Percentiles rank a stretch among this genome's conserved stretches.
Conservation (phyloP, 208 protist species). For the Crithidia bombi region DNA sequence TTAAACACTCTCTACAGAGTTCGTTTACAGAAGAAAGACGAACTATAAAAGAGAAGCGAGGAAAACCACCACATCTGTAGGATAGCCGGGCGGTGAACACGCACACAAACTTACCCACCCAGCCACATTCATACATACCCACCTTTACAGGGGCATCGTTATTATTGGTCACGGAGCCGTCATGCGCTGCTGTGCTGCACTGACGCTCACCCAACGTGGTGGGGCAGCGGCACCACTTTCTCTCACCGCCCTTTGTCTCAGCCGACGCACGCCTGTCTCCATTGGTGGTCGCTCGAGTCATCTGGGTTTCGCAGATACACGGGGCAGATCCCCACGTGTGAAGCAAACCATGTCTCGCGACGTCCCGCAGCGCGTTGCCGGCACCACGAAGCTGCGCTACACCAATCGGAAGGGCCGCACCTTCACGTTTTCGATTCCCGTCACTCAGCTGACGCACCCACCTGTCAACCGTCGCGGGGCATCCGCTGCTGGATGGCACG, state of each 20-base stretch:
- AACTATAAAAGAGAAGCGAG: too few species aligned
- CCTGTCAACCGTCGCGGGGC: conserved; percentile 49
- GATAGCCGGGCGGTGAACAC: too few species aligned
- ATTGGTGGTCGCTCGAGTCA: conserved; percentile 32
- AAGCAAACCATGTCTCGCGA: conserved; percentile 46
- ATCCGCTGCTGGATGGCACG: conserved; percentile 48
- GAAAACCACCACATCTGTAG: too few species aligned
- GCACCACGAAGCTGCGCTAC: conserved; percentile 86
- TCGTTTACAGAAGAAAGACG: too few species aligned
- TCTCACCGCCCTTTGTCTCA: not conserved
- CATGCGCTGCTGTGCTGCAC: conserved; percentile 6
- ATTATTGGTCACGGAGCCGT: too few species aligned
- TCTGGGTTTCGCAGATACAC: conserved; percentile 39
- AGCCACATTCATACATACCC: too few species aligned
- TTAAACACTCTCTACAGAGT: too few species aligned
- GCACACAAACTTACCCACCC: too few species aligned
- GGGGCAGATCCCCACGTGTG: conserved; percentile 58
- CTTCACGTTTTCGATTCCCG: conserved; percentile 84
- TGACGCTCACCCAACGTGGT: not conserved
- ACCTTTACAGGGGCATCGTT: too few species aligned
- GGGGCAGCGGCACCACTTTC: not conserved
- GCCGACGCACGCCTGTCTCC: conserved; percentile 13
- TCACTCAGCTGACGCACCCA: conserved; percentile 79
- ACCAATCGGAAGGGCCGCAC: conserved; percentile 86
- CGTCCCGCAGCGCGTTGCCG: conserved; percentile 63